Percentiles rank a stretch among this genome's conserved stretches.
Conservation (phyloP, 768 basidiomycete genomes). For the Lentinula detonsa region DNA sequence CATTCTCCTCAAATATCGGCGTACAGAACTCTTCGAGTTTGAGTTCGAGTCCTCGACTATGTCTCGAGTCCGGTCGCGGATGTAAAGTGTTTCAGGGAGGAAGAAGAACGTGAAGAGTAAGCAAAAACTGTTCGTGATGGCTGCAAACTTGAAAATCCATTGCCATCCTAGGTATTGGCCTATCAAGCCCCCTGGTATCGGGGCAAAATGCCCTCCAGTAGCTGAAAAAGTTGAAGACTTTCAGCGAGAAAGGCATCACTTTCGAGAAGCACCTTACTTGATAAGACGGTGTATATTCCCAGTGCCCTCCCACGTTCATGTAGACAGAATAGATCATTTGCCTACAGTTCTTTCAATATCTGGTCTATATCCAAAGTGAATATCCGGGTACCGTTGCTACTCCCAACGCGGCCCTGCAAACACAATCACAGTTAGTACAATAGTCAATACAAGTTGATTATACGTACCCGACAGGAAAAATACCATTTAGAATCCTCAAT, state of each 20-base stretch:
- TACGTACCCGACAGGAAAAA: slow-evolving; percentile 5
- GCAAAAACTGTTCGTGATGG: background rate
- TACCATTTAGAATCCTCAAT: background rate
- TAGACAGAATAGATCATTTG: background rate
- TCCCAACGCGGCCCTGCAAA: background rate
- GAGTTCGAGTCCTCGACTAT: background rate
- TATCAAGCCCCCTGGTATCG: slow-evolving; percentile 2
- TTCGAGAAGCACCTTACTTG: background rate
- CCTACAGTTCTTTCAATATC: background rate
- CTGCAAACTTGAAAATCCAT: slow-evolving; percentile 3
- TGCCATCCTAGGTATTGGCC: slow-evolving; percentile 5
- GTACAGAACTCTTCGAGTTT: background rate
- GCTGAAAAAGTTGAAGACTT: background rate
- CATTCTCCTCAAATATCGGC: background rate
- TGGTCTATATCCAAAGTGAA: background rate
- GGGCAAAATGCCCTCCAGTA: slow-evolving; percentile 1
- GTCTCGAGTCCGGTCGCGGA: background rate
- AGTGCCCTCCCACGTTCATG: slow-evolving; percentile 5
- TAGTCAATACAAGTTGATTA: too few relatives aligned
- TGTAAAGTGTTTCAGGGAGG: slow-evolving; percentile 3
- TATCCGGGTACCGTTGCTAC: background rate
- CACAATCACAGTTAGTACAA: background rate
- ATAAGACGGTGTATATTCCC: background rate
- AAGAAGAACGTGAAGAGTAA: slow-evolving; percentile 4
- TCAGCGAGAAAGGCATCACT: background rate